Base-by-base conservation (phyloP, 352 stramenopile species). In the Phytophthora tentaculata region DNA sequence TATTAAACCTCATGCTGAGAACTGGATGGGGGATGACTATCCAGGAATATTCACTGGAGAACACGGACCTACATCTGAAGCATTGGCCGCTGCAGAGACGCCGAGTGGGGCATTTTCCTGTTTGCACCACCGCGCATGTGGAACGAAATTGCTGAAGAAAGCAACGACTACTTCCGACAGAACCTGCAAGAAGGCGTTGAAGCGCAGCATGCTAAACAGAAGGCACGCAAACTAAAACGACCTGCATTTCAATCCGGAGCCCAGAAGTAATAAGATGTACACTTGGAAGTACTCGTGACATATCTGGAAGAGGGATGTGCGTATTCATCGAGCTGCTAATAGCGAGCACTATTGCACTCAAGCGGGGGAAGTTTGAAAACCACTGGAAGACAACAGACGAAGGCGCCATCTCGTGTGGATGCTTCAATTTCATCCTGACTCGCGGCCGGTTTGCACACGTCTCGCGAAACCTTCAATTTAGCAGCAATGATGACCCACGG, bases 161-260 rank as follows among this genome's bases (percentile, higher is more conserved):
- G 28, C 19, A 52, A 61, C 24, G 51, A 37, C 2, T 68, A 68
- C 23, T 68, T 57, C 22, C 9, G 39, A 6, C 28, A 61, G n/a
- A 68, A 68, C 9, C 5, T 61, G 9, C 22, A 68, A 5, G 28
- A 32, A 12, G 26, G 51, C 3, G 61, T 61, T 22, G 29, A 20
- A 24, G 44, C n/a, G 1, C 61, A 68, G 24, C 28, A 52, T 23
- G 41, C 17, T 9, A 47, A 56, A 8, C 61, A 56, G 19, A 12
- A 32, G 5, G 51, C 41, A 3, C 43, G 52, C 17, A 41, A 60
- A 17, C 10, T 14, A 12, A 55, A 56, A 9, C 20, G 16, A n/a
- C 37, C 37, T 3, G 16, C 10, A 14, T 67, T 60, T 14, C 32
- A 45, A 20, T 43, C 2, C 10, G 55, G 52, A 28, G 20, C 49